These are phyloP conservation scores for Pythium chondricola DNA, from an alignment of 352 stramenopile genomes.

Conservation along the genomic window DNA sequence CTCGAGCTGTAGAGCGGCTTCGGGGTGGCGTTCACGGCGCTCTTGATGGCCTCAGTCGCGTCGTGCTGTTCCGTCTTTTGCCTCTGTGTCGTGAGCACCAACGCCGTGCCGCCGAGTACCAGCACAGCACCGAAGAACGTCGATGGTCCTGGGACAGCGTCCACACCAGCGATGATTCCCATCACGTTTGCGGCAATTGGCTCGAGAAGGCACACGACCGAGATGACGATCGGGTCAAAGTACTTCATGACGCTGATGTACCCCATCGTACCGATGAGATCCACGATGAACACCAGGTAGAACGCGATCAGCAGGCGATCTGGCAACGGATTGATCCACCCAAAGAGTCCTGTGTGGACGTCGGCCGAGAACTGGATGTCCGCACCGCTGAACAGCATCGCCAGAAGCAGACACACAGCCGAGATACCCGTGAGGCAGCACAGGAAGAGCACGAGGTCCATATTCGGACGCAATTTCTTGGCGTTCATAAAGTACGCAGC, in stretches of 20 bases:
- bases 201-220: conserved; percentile 84
- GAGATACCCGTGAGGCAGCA: conserved; percentile 49
- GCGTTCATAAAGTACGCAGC: conserved; percentile 74
- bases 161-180: conserved; percentile 66
- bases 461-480: conserved; percentile 65
- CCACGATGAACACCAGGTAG: conserved; percentile 85
- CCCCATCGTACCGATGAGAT: conserved; percentile 83
- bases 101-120: conserved; percentile 70
- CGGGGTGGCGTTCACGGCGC: conserved; percentile 43
- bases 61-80: conserved; percentile 79
- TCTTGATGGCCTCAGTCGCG: conserved; percentile 63
- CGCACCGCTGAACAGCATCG: conserved; percentile 50
- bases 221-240: conserved; percentile 88
- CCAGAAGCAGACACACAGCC: conserved; percentile 45
- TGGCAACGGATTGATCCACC: conserved; percentile 59
- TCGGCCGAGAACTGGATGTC: conserved; percentile 57
- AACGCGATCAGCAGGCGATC: conserved; percentile 62
- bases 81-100: conserved; percentile 72
- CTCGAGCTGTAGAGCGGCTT: conserved; percentile 57
- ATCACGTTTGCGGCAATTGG: conserved; percentile 79
- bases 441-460: conserved; percentile 72
- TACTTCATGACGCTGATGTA: conserved; percentile 92
- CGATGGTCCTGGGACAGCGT: conserved; percentile 54
- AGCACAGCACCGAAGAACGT: conserved; percentile 71
- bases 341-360: conserved; percentile 68